These are phyloP conservation scores for Sporothrix protearum DNA, from an alignment of 2,329 filamentous ascomycete genomes.

Conservation along the genomic window DNA sequence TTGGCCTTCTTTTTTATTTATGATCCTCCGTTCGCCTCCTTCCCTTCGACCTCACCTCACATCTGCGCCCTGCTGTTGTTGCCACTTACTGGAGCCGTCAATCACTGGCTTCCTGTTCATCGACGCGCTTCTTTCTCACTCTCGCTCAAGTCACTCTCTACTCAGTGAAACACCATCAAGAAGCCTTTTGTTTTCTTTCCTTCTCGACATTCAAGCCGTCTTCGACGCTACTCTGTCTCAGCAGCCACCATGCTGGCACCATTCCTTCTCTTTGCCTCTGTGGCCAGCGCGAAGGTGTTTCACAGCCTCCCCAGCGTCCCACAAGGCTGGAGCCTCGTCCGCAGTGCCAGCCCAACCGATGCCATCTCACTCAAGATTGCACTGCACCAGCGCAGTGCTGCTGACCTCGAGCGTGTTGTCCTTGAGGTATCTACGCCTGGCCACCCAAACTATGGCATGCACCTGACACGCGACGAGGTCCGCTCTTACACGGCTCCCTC, in stretches of 20 bases:
- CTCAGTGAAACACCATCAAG: neutral
- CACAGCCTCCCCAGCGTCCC: conserved; percentile 39
- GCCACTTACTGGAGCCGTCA: too few relatives aligned
- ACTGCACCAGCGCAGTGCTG: conserved; percentile 46
- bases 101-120: neutral
- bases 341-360: conserved; percentile 38
- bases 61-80: neutral
- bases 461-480: conserved; percentile 59
- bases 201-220: too few relatives aligned
- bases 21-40: neutral
- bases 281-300: conserved; percentile 37
- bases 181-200: neutral
- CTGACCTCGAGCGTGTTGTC: conserved; percentile 54
- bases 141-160: neutral
- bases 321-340: conserved; percentile 39
- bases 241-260: conserved; percentile 27
- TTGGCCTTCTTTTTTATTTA: neutral
- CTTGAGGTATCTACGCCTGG: conserved; percentile 60
- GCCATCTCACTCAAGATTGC: conserved; percentile 48
- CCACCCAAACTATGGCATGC: conserved; percentile 56
- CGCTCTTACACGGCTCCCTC: conserved; percentile 52
- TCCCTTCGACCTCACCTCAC: neutral
- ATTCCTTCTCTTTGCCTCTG: conserved; percentile 32
- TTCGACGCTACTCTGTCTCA: neutral
- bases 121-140: neutral